Conservation (phyloP, 768 basidiomycete species). For the Naematelia encephala region DNA sequence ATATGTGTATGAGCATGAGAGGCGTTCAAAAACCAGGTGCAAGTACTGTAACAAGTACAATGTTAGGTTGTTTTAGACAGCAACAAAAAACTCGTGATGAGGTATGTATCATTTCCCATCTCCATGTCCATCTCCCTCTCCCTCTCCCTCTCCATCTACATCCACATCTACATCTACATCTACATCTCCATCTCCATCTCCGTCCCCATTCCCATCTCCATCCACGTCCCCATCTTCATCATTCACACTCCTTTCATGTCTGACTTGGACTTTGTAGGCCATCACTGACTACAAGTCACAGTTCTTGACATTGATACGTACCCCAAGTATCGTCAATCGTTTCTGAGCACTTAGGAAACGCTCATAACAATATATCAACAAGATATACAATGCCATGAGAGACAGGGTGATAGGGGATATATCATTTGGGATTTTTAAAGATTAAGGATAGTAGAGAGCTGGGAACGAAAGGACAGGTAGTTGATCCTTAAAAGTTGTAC, state of each 20-base stretch:
- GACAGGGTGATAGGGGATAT: too few species aligned
- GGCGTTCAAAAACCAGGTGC: slow-evolving; percentile 98
- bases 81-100: slow-evolving; percentile 98
- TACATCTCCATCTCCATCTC: too few species aligned
- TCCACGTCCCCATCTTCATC: too few species aligned
- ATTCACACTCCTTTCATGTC: too few species aligned
- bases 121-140: too few species aligned
- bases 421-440: too few species aligned
- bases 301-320: slow-evolving; percentile 49
- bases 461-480: not conserved
- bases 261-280: not conserved
- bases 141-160: too few species aligned
- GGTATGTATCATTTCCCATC: slow-evolving; percentile 37
- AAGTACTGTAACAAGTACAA: slow-evolving; percentile 91
- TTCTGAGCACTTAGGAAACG: slow-evolving; percentile 8
- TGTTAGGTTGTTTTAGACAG: slow-evolving; percentile 98
- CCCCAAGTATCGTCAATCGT: slow-evolving; percentile 40
- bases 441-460: too few species aligned
- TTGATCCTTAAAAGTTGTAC: not conserved
- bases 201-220: too few species aligned
- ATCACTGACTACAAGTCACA: slow-evolving; percentile 7
- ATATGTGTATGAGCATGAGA: slow-evolving; percentile 99
- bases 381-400: too few species aligned
- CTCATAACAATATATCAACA: too few species aligned
- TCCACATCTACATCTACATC: too few species aligned